phyloP scores from a whole-genome alignment of 2,329 filamentous ascomycete species.

The Ustilaginoidea virens region DNA sequence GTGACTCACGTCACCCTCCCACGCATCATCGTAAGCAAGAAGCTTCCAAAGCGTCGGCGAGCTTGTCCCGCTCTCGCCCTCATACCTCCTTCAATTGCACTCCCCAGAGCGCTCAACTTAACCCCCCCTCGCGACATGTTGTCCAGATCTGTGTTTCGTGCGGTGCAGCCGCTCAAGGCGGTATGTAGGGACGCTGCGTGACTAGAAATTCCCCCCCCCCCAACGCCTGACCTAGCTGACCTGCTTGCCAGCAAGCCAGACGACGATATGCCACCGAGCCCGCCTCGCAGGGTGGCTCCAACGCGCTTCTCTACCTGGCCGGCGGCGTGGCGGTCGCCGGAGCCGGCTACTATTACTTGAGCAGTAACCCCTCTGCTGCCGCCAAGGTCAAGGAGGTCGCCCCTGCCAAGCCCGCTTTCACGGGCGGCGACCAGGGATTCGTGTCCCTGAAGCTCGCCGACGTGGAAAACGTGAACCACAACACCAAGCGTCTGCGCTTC shows the following conservation, averaged over 20 bases:
- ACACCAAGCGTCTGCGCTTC: slow-evolving; percentile 88
- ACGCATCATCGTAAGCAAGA: too few relatives aligned
- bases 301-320: slow-evolving; percentile 43
- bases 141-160: slow-evolving; percentile 47
- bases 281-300: slow-evolving; percentile 36
- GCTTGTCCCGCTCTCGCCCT: neutral
- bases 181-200: too few relatives aligned
- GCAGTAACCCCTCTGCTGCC: slow-evolving; percentile 37
- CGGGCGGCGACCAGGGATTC: slow-evolving; percentile 81
- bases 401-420: slow-evolving; percentile 40
- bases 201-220: too few relatives aligned
- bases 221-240: too few relatives aligned
- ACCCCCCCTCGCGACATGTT: slow-evolving; percentile 38
- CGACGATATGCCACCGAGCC: slow-evolving; percentile 55
- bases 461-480: slow-evolving; percentile 73
- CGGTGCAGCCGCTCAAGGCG: slow-evolving; percentile 48
- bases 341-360: slow-evolving; percentile 42
- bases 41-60: too few relatives aligned
- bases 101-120: slow-evolving; percentile 8
- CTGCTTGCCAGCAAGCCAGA: slow-evolving; percentile 25
- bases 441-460: slow-evolving; percentile 65
- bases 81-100: neutral
- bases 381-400: slow-evolving; percentile 28
- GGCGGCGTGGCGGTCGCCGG: slow-evolving; percentile 43
- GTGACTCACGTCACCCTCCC: too few relatives aligned